phyloP scores from a whole-genome alignment of 495 filamentous ascomycete species.

The Echria macrotheca region DNA sequence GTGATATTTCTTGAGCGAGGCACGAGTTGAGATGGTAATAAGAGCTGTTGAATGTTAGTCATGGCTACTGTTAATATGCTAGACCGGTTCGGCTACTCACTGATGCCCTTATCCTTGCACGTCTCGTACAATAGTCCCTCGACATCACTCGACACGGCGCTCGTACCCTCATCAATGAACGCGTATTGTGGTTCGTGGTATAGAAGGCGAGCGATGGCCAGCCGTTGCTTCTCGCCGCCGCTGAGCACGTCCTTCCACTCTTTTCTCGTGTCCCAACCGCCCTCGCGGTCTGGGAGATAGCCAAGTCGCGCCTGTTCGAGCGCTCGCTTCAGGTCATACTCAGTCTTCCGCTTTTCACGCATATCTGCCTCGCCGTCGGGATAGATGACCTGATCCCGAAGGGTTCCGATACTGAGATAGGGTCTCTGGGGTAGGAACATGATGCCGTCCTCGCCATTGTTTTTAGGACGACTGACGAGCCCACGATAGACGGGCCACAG shows the following conservation, averaged over 20 bases:
- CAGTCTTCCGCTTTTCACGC: conserved; percentile 70
- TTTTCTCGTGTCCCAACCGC: conserved; percentile 93
- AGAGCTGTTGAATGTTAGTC: conserved; percentile 49
- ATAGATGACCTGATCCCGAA: conserved; percentile 97
- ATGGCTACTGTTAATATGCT: not conserved
- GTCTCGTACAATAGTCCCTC: conserved; percentile 90
- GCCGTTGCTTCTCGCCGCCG: conserved; percentile 96
- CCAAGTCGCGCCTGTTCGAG: conserved; percentile 80
- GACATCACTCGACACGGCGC: conserved; percentile 87
- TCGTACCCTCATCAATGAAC: conserved; percentile 92
- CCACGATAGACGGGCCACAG: conserved; percentile 95
- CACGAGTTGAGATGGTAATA: conserved; percentile 90
- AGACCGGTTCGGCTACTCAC: conserved; percentile 39
- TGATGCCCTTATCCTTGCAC: conserved; percentile 88
- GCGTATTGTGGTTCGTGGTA: conserved; percentile 95
- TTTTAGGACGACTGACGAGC: conserved; percentile 78
- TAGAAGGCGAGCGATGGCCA: conserved; percentile 81
- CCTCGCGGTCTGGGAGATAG: conserved; percentile 86
- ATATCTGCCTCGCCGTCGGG: conserved; percentile 93
- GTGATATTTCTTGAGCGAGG: conserved; percentile 91
- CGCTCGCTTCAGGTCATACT: conserved; percentile 66
- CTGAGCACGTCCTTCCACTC: conserved; percentile 98
- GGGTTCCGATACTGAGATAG: conserved; percentile 89
- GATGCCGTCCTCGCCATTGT: conserved; percentile 78
- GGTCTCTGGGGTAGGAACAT: conserved; percentile 97